Evolutionary conservation across 2,329 filamentous ascomycete genomes (phyloP), one percentile per base, ranked within the genome.

Genomic region (Escovopsis sp.): DNA sequence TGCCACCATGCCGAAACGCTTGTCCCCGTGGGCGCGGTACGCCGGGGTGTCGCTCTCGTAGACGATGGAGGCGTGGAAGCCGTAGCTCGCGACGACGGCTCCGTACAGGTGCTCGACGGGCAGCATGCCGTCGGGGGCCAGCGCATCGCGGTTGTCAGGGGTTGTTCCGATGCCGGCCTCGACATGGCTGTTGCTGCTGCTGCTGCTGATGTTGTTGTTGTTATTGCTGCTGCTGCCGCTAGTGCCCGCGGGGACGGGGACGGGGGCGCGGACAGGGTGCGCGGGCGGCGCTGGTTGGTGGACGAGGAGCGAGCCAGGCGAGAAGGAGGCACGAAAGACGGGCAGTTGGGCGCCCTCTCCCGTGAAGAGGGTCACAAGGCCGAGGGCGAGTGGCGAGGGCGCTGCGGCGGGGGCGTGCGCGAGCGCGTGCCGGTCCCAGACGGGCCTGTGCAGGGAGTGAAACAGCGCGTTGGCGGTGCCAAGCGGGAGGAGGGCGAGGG

Each of bases 71-170:
- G 88, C 84, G 55, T 96, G 89, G 53, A 96, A 77, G 15, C 84
- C 89, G 72, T 93, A 94, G 58, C 83, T 91, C 36, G 80, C 81
- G 2, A 96, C 88, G 16, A 95, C 85, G 20, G 81, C 82, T 24
- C 86, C 88, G 52, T 82, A 73, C 20, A 81, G 64, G 37, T 60
- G 57, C 0, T 57, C 53, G 5, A 68, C 59, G 1, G 49, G 43
- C 9, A 30, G 59, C 52, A 29, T 59, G 51, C n/a, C 58, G 43
- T 39, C 58, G 57, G 27, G 5, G 3, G 51, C 31, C 11, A 44
- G 31, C 30, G 42, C 39, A 14, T 32, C 16, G 1, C 35, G 15
- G 16, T 37, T 20, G 4, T 20, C 20, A 20, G 20, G 20, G 20
- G 20, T 6, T 6, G 20, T 6, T 6, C 20, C 20, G 20, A 20